Percentiles rank a stretch among this genome's conserved stretches.
These are phyloP conservation scores for Coemansia sp. DNA, from an alignment of 192 early-diverging fungal genomes.

Conservation along the genomic window DNA sequence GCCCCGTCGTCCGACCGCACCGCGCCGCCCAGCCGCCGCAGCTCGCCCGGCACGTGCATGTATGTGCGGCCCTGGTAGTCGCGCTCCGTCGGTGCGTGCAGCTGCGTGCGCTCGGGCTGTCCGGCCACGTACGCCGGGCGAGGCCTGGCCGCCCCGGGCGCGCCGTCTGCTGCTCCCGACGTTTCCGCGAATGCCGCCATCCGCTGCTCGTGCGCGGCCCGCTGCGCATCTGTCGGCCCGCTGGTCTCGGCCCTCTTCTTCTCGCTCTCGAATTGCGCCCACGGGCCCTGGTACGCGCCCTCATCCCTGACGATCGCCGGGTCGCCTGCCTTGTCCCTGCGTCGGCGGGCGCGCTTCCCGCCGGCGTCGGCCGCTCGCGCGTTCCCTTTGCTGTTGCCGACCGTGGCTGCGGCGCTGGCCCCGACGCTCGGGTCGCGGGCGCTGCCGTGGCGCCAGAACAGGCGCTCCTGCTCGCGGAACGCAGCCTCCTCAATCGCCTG, in stretches of 20 bases:
- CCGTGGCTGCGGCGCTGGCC: background rate
- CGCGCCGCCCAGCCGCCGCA: conserved; percentile 74
- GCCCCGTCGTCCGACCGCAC: conserved; percentile 59
- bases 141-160: conserved; percentile 16
- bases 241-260: conserved; percentile 29
- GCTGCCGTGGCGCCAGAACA: conserved; percentile 78
- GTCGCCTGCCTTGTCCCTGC: conserved; percentile 75
- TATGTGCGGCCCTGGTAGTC: conserved; percentile 97
- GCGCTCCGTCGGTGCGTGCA: conserved; percentile 83
- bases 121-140: conserved; percentile 21
- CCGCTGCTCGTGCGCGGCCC: conserved; percentile 43
- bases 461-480: conserved; percentile 85
- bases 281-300: conserved; percentile 84
- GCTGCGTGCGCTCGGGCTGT: conserved; percentile 75
- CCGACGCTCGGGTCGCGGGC: conserved; percentile 76
- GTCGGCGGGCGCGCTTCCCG: background rate
- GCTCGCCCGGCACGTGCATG: conserved; percentile 92
- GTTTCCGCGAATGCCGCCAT: conserved; percentile 8
- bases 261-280: conserved; percentile 89
- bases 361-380: too few species aligned
- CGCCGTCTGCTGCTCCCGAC: conserved; percentile 28
- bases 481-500: conserved; percentile 34
- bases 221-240: conserved; percentile 60
- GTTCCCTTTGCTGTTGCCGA: too few species aligned
- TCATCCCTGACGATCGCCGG: conserved; percentile 71